Evolutionary conservation across 345 rosid genomes (phyloP).

Genomic region (Eutrema yunnanense): DNA sequence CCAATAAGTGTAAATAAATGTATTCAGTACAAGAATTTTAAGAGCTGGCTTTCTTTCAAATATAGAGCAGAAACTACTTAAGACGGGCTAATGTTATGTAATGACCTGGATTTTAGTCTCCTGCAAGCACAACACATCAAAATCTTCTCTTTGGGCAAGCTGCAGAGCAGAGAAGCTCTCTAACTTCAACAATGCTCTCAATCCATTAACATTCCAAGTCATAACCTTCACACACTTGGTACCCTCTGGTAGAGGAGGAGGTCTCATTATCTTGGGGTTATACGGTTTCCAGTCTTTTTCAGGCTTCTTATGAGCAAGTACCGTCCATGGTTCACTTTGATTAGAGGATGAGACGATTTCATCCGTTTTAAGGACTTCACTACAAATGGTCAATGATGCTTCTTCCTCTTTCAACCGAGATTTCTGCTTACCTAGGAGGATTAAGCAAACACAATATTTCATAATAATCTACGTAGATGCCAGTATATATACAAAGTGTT

Average conservation of each 20-base stretch:
- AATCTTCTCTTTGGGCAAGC: slow-evolving; percentile 78
- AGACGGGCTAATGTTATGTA: background rate
- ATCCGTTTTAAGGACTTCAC: slow-evolving; percentile 23
- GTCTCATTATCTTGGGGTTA: slow-evolving; percentile 80
- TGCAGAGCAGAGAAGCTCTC: slow-evolving; percentile 69
- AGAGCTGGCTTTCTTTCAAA: background rate
- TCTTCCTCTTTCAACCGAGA: slow-evolving; percentile 30
- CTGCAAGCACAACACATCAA: slow-evolving; percentile 89
- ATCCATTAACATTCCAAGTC: slow-evolving; percentile 98
- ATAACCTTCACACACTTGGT: slow-evolving; percentile 51
- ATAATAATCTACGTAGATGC: background rate
- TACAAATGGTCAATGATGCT: slow-evolving; percentile 24
- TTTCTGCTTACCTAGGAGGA: slow-evolving; percentile 32
- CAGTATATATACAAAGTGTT: background rate
- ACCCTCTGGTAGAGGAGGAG: slow-evolving; percentile 43
- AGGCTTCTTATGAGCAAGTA: slow-evolving; percentile 91
- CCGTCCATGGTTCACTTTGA: slow-evolving; percentile 77
- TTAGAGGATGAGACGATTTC: slow-evolving; percentile 8
- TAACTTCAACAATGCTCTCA: slow-evolving; percentile 69
- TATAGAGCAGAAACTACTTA: background rate
- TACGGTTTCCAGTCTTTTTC: slow-evolving; percentile 77
- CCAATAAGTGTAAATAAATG: slow-evolving; percentile 1
- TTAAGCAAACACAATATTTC: slow-evolving; percentile 7
- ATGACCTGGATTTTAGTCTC: slow-evolving; percentile 89
- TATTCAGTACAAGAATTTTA: background rate